Evolutionary conservation across 176 grass and related monocot species (phyloP), one percentile per base, ranked within the genome.

Genomic region (Raddia guianensis): DNA sequence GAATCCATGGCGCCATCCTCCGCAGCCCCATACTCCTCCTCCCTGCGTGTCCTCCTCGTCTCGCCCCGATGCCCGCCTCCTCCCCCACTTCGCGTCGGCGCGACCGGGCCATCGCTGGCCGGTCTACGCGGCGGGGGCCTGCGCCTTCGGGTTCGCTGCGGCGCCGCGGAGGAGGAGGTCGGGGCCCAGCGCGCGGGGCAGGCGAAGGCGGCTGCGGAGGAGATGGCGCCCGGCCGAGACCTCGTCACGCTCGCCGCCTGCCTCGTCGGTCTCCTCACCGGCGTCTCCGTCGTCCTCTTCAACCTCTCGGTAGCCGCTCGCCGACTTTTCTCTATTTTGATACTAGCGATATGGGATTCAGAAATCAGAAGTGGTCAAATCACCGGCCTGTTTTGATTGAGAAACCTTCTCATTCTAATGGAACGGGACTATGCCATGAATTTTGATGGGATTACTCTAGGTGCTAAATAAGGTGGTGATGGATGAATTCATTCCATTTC

Each of bases 211-310:
- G 80, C 21, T 46, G 58, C 48, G 12, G 91, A 83, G 74, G 92
- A 89, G 45, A 45, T 79, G 50, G 70, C 72, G 76, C 76, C 76
- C 8, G 74, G 80, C 53, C 86, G 84, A 45, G 86, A 94, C 89
- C 89, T 92, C 66, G 90, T 98, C 63, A 94, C 87, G 51, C 86
- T 98, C 60, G 80, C 88, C 5, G 95, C 92, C 61, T 98, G 95
- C 77, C 84, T 80, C n/a, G 90, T 98, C 43, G 95, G 95, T 27
- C 90, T 98, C 55, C 83, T 98, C 75, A 98, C 90, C 37, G 95
- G 95, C 75, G 78, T 94, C 49, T 80, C 77, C 5, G 88, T 94
- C 18, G 95, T 98, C 63, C 82, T 98, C 74, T 94, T 98, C 87
- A 98, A 98, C 57, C 83, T 74, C 67, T 86, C 90, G 55, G 95